These are phyloP conservation scores for Leccinellum rugosiceps DNA, from an alignment of 768 basidiomycete genomes.

Conservation along the genomic window DNA sequence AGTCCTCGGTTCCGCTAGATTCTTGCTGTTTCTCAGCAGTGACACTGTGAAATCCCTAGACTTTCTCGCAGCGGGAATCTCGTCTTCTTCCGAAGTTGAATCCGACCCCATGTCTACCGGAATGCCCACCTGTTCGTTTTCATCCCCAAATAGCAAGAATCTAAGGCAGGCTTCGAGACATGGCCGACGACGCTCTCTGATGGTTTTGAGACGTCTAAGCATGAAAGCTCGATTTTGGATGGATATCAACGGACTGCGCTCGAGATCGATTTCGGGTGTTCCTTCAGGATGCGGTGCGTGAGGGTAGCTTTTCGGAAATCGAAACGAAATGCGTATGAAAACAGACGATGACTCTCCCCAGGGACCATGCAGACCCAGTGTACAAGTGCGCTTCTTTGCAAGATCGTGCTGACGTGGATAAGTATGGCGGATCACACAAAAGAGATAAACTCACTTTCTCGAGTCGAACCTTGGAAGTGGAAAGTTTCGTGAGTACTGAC, in stretches of 20 bases:
- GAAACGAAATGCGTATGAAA: slow-evolving; percentile 86
- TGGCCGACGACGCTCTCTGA: slow-evolving; percentile 71
- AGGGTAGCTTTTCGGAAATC: slow-evolving; percentile 83
- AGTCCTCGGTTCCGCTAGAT: slow-evolving; percentile 78
- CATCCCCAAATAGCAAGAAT: slow-evolving; percentile 72
- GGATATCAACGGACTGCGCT: slow-evolving; percentile 78
- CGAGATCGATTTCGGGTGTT: slow-evolving; percentile 75
- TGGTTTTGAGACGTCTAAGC: slow-evolving; percentile 67
- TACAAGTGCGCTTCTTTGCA: slow-evolving; percentile 72
- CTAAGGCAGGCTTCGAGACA: slow-evolving; percentile 82
- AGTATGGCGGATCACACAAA: slow-evolving; percentile 2
- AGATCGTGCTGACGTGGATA: slow-evolving; percentile 52
- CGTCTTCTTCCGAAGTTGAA: slow-evolving; percentile 69
- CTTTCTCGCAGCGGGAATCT: slow-evolving; percentile 37
- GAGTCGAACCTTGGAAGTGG: slow-evolving; percentile 70
- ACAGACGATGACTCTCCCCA: slow-evolving; percentile 87
- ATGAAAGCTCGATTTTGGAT: slow-evolving; percentile 75
- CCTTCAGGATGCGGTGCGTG: slow-evolving; percentile 57
- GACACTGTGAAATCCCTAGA: slow-evolving; percentile 51
- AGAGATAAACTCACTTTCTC: slow-evolving; percentile 59
- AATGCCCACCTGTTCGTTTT: slow-evolving; percentile 47
- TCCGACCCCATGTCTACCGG: slow-evolving; percentile 48
- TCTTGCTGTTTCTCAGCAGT: slow-evolving; percentile 63
- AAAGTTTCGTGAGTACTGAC: slow-evolving; percentile 63
- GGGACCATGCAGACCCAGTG: slow-evolving; percentile 82